These are phyloP conservation scores for Eucalyptus marginata DNA, from an alignment of 345 rosid species.

Conservation along the genomic window DNA sequence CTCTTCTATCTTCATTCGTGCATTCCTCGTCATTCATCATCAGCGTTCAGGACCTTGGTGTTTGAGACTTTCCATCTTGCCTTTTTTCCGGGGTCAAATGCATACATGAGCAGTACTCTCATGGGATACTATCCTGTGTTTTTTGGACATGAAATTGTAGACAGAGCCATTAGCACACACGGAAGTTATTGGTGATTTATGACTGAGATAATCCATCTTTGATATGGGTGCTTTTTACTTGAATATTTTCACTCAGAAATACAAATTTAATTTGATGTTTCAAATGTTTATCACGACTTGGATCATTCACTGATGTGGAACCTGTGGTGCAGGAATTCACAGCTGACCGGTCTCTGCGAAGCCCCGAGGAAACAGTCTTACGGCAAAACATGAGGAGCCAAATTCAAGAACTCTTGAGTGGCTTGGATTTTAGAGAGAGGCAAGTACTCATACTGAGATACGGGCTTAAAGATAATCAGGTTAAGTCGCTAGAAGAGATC, in stretches of 20 bases:
- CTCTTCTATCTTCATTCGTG: neutral
- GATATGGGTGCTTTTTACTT: neutral
- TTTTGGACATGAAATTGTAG: neutral
- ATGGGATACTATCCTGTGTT: neutral
- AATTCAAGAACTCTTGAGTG: slow-evolving; percentile 29
- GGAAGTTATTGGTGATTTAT: neutral
- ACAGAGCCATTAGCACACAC: neutral
- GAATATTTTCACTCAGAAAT: neutral
- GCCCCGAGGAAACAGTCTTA: slow-evolving; percentile 42
- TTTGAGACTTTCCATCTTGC: neutral
- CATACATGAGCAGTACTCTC: neutral
- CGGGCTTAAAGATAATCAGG: slow-evolving; percentile 39
- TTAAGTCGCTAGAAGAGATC: slow-evolving; percentile 66
- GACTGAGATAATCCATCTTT: neutral
- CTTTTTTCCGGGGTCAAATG: neutral
- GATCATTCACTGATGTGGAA: neutral
- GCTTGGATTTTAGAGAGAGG: slow-evolving; percentile 57
- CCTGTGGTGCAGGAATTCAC: slow-evolving; percentile 39
- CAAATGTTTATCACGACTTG: neutral
- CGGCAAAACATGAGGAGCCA: slow-evolving; percentile 47
- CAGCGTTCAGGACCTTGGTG: neutral
- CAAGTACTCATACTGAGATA: slow-evolving; percentile 53
- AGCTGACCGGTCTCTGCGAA: slow-evolving; percentile 31
- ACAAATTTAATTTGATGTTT: neutral
- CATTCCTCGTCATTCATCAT: neutral